Evolutionary conservation across 2,329 filamentous ascomycete genomes (phyloP).

Genomic region (Truncatella angustata): DNA sequence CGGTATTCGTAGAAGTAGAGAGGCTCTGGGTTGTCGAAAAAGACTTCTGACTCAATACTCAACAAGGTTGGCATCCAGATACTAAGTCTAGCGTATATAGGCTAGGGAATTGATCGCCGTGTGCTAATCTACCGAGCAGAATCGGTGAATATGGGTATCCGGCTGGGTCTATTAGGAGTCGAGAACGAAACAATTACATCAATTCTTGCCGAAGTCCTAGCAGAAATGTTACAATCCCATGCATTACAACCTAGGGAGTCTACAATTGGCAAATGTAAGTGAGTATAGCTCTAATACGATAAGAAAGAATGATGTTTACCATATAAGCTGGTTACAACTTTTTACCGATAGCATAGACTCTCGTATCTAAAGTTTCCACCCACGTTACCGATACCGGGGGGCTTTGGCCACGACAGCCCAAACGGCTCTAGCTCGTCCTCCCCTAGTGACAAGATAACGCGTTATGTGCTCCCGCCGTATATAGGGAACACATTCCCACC

Average conservation of each 20-base stretch:
- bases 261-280: conserved; percentile 39
- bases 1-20: conserved; percentile 28
- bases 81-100: conserved; percentile 32
- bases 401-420: no score
- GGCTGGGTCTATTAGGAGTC: conserved; percentile 28
- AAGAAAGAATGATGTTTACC: not conserved
- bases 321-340: conserved; percentile 27
- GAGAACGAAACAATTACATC: conserved; percentile 3
- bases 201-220: conserved; percentile 9
- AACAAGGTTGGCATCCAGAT: conserved; percentile 31
- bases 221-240: conserved; percentile 13
- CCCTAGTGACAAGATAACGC: no score
- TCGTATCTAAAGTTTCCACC: conserved; percentile 21
- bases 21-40: conserved; percentile 21
- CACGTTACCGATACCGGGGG: conserved; percentile 20
- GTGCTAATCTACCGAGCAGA: conserved; percentile 29
- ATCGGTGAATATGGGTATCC: conserved; percentile 28
- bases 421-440: no score
- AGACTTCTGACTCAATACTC: conserved; percentile 17
- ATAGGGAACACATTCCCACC: conserved; percentile 27
- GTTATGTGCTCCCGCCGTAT: no score
- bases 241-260: conserved; percentile 30
- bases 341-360: conserved; percentile 32
- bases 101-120: conserved; percentile 32
- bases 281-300: no score